These are phyloP conservation scores for Candida sakaeoensis DNA, from an alignment of 805 yeast genomes.

Conservation along the genomic window DNA sequence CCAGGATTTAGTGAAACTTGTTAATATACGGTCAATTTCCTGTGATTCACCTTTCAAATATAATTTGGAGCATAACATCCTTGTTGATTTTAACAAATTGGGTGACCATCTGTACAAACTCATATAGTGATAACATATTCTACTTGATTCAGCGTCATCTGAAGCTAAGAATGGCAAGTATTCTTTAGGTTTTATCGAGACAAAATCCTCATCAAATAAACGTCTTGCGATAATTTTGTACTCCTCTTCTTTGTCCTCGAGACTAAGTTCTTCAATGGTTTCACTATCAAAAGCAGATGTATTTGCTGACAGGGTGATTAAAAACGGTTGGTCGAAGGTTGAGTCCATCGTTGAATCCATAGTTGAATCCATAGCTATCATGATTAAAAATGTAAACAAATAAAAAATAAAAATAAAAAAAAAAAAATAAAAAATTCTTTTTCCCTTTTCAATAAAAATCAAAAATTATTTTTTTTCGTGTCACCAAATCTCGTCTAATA, in stretches of 20 bases:
- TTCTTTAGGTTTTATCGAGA: slow-evolving; percentile 41
- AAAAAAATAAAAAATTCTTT: no score
- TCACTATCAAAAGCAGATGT: background rate
- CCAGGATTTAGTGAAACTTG: slow-evolving; percentile 67
- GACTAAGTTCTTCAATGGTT: background rate
- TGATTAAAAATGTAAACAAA: background rate
- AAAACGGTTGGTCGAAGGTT: background rate
- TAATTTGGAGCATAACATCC: slow-evolving; percentile 59
- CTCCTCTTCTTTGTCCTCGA: slow-evolving; percentile 15
- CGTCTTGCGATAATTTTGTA: slow-evolving; percentile 32
- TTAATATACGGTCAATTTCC: slow-evolving; percentile 70
- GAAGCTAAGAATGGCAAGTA: slow-evolving; percentile 41
- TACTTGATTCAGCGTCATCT: slow-evolving; percentile 34
- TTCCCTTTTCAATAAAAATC: no score
- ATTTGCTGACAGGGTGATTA: background rate
- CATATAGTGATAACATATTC: slow-evolving; percentile 44
- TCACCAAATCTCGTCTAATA: background rate
- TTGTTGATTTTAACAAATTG: slow-evolving; percentile 54
- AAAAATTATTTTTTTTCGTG: background rate
- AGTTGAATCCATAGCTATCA: background rate
- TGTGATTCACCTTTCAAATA: slow-evolving; percentile 81
- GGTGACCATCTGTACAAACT: slow-evolving; percentile 43
- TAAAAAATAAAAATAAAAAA: no score
- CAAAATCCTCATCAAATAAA: slow-evolving; percentile 38
- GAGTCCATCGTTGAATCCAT: no score